Evolutionary conservation across 106 monocot genomes (phyloP).

Genomic region (Gastrodia elata): DNA sequence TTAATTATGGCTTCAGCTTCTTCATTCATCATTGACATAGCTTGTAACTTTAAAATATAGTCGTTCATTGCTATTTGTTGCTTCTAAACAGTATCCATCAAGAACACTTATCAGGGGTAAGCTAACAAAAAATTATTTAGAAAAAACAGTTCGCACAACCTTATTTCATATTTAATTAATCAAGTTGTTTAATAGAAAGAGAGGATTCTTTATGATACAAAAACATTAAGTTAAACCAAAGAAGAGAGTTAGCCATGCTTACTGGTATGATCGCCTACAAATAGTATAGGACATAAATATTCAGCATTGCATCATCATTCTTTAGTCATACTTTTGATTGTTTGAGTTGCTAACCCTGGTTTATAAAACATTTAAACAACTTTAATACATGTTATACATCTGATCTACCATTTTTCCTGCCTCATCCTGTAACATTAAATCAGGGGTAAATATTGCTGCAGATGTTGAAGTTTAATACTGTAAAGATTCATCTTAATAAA

Average conservation of each 20-base stretch:
- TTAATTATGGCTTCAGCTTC: constrained; percentile 31
- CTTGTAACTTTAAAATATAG: constrained; percentile 25
- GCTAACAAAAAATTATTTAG: background rate
- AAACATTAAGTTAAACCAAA: background rate
- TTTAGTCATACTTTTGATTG: no score
- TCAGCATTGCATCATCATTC: background rate
- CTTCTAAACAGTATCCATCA: constrained; percentile 9
- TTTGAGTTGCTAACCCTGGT: no score
- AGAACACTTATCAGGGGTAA: background rate
- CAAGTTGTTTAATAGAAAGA: background rate
- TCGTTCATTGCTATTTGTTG: constrained; percentile 24
- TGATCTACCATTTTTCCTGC: background rate
- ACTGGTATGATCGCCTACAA: background rate
- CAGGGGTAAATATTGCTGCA: no score
- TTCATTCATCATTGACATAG: constrained; percentile 31
- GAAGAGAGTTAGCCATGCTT: background rate
- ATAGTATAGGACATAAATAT: background rate
- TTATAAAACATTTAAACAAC: no score
- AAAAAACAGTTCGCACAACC: background rate
- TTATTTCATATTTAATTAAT: background rate
- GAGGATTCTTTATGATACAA: background rate
- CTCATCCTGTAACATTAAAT: background rate
- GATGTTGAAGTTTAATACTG: no score
- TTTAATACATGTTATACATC: no score
- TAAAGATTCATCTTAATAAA: no score